phyloP scores from a whole-genome alignment of 2,329 filamentous ascomycete species.

The Aspergillus pseudoviridinutans region DNA sequence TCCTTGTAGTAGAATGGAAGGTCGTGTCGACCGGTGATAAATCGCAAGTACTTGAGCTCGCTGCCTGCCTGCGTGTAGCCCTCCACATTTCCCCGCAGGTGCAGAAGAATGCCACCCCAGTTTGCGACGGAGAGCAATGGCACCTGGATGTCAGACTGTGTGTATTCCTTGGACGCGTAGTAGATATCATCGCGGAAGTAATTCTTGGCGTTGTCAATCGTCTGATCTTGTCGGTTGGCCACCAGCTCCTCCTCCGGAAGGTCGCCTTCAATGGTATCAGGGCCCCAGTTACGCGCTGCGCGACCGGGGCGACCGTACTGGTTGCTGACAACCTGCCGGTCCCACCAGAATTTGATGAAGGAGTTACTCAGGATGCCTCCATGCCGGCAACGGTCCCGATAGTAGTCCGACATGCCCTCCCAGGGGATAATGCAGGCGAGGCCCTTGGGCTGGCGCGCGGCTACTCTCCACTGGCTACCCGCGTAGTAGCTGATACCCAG shows the following conservation, averaged over 20 bases:
- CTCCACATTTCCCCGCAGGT: conserved; percentile 65
- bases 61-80: conserved; percentile 63
- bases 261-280: conserved; percentile 41
- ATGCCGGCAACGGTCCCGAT: conserved; percentile 56
- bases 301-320: conserved; percentile 61
- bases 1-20: conserved; percentile 69
- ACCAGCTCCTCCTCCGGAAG: conserved; percentile 32
- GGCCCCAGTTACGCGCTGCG: conserved; percentile 50
- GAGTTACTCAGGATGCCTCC: conserved; percentile 58
- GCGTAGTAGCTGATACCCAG: conserved; percentile 53
- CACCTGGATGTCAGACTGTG: conserved; percentile 62
- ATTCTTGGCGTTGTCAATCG: conserved; percentile 46
- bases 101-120: conserved; percentile 67
- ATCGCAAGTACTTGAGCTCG: conserved; percentile 63
- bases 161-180: conserved; percentile 63
- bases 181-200: conserved; percentile 60
- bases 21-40: conserved; percentile 68
- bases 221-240: conserved; percentile 40
- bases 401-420: conserved; percentile 56
- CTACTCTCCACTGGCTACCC: conserved; percentile 53
- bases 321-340: conserved; percentile 62
- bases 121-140: conserved; percentile 65
- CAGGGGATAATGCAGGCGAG: conserved; percentile 51
- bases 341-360: conserved; percentile 65
- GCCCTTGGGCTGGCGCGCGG: conserved; percentile 49